phyloP scores from a whole-genome alignment of 2,329 filamentous ascomycete species.

The Colletotrichum karsti region DNA sequence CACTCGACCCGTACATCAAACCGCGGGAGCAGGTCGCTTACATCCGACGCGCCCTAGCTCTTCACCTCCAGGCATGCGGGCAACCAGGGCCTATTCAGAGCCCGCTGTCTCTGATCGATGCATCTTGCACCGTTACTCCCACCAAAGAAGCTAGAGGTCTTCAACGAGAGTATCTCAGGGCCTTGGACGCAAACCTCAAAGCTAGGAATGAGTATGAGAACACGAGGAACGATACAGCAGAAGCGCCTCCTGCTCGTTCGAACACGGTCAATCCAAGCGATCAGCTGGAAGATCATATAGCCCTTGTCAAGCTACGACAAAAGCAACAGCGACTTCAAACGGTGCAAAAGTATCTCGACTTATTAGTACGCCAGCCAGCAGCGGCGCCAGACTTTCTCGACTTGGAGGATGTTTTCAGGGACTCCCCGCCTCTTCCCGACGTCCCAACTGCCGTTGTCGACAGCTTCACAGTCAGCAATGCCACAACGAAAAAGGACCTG shows the following conservation, averaged over 20 bases:
- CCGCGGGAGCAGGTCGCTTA: slow-evolving; percentile 65
- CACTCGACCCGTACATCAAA: slow-evolving; percentile 62
- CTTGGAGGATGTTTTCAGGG: slow-evolving; percentile 55
- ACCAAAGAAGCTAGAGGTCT: slow-evolving; percentile 53
- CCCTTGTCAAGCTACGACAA: slow-evolving; percentile 58
- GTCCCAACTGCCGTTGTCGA: slow-evolving; percentile 62
- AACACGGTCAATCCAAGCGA: slow-evolving; percentile 25
- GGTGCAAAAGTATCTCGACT: slow-evolving; percentile 60
- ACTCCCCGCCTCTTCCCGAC: slow-evolving; percentile 52
- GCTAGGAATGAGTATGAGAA: slow-evolving; percentile 58
- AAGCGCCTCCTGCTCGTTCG: slow-evolving; percentile 19
- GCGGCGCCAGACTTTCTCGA: slow-evolving; percentile 59
- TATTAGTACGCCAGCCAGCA: slow-evolving; percentile 60
- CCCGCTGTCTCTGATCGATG: slow-evolving; percentile 58
- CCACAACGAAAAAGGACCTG: slow-evolving; percentile 49
- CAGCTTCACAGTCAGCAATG: slow-evolving; percentile 54
- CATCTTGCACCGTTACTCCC: slow-evolving; percentile 42
- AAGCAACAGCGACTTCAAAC: slow-evolving; percentile 60
- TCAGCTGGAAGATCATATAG: slow-evolving; percentile 58
- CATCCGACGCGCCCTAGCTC: slow-evolving; percentile 63
- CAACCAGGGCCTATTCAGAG: slow-evolving; percentile 50
- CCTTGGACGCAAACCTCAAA: slow-evolving; percentile 59
- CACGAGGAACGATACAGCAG: slow-evolving; percentile 32
- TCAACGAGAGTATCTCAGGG: slow-evolving; percentile 64
- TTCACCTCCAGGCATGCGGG: slow-evolving; percentile 59